A percentile compares a stretch with the other conserved stretches of the same genome.
phyloP scores from a whole-genome alignment of 2,329 filamentous ascomycete genomes.

The Venturia aucupariae region DNA sequence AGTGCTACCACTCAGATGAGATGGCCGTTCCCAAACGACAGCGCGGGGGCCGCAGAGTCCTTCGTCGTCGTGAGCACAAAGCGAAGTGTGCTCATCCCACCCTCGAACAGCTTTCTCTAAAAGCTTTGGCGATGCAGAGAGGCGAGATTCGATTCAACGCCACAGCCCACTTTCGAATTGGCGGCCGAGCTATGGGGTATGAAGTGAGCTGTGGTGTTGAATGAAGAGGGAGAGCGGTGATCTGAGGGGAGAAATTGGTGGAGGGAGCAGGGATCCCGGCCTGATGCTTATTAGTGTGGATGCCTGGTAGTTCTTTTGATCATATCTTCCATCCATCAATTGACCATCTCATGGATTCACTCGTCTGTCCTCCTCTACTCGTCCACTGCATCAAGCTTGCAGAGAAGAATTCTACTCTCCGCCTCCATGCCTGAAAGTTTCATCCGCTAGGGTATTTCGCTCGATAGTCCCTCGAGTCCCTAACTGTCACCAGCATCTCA shows the following conservation, averaged over 20 bases:
- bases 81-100: not conserved
- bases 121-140: not conserved
- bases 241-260: not conserved
- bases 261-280: not conserved
- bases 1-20: not conserved
- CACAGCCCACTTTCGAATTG: not conserved
- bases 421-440: no score
- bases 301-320: no score
- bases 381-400: no score
- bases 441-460: no score
- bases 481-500: no score
- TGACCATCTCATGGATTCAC: no score
- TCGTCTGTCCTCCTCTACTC: no score
- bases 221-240: not conserved
- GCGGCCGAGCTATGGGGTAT: fast-evolving
- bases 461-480: no score
- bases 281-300: not conserved
- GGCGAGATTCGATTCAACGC: not conserved
- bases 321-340: no score
- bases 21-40: slow-evolving; percentile 5
- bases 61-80: slow-evolving; percentile 1
- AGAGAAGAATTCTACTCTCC: no score
- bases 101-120: not conserved
- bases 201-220: not conserved
- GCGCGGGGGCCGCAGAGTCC: slow-evolving; percentile 1